Percentiles rank a stretch among this genome's conserved stretches.
Evolutionary conservation across 495 filamentous ascomycete genomes (phyloP).

Genomic region (Aspergillus panamensis): DNA sequence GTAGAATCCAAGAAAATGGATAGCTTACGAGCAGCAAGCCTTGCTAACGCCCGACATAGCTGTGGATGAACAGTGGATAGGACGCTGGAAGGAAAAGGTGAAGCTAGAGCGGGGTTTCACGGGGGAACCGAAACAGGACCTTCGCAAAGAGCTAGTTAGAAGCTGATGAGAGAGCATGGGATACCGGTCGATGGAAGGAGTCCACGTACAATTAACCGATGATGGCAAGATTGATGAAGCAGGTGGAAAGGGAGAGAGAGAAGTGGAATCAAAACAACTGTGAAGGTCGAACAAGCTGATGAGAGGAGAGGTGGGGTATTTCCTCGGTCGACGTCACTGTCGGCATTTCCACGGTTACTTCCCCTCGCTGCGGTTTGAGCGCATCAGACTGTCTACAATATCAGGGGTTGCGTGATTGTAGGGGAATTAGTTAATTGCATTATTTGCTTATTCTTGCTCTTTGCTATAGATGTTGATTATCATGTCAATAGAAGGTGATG

Average conservation of each 20-base stretch:
- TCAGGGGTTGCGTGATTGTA: not conserved
- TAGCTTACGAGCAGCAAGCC: conserved; percentile 46
- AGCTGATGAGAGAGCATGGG: conserved; percentile 14
- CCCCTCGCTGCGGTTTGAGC: not conserved
- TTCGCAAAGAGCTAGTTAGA: conserved; percentile 24
- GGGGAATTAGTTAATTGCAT: not conserved
- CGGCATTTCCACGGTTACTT: conserved; percentile 6
- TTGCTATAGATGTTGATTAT: too few relatives aligned
- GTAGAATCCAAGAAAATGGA: not conserved
- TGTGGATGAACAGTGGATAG: conserved; percentile 26
- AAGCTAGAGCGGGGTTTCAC: conserved; percentile 11
- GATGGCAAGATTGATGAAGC: not conserved
- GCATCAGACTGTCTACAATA: not conserved
- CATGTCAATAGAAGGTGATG: too few relatives aligned
- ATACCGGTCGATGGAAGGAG: not conserved
- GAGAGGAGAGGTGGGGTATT: not conserved
- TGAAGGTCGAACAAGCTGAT: too few relatives aligned
- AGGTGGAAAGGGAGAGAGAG: not conserved
- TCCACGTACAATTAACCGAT: not conserved
- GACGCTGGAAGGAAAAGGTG: not conserved
- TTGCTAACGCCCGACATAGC: conserved; percentile 48
- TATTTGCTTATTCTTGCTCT: too few relatives aligned
- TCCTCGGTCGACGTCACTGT: conserved; percentile 2
- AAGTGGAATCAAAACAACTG: not conserved
- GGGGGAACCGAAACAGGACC: conserved; percentile 16